Percentiles rank a stretch among this genome's conserved stretches.
These are phyloP conservation scores for Hanseniaspora guilliermondii DNA, from an alignment of 805 yeast genomes.

Conservation along the genomic window DNA sequence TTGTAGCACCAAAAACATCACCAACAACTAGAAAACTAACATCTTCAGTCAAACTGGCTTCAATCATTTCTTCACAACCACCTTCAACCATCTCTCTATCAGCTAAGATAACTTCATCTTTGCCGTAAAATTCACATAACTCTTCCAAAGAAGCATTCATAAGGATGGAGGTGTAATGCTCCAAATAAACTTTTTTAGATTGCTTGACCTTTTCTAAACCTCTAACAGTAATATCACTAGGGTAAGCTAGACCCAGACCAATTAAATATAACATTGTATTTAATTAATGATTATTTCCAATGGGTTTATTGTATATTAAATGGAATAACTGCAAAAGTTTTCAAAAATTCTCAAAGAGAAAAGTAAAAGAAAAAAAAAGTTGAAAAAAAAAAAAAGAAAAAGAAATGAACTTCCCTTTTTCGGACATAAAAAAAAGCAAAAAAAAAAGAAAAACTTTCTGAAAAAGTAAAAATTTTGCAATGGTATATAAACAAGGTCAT, in stretches of 20 bases:
- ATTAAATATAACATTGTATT: slow-evolving; percentile 66
- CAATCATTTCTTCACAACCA: slow-evolving; percentile 73
- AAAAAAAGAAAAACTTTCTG: too few relatives aligned
- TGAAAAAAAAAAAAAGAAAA: neutral
- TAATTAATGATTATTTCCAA: neutral
- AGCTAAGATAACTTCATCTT: slow-evolving; percentile 63
- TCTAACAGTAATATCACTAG: slow-evolving; percentile 82
- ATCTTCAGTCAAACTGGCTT: slow-evolving; percentile 65
- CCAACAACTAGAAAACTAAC: slow-evolving; percentile 94
- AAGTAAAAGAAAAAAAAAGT: neutral
- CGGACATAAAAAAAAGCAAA: neutral
- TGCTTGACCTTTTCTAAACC: slow-evolving; percentile 74
- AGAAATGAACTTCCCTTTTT: neutral
- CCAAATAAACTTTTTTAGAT: slow-evolving; percentile 85
- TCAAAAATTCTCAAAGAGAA: neutral
- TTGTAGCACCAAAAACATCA: slow-evolving; percentile 95
- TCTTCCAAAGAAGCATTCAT: slow-evolving; percentile 78
- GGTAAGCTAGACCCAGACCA: slow-evolving; percentile 85
- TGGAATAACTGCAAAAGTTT: neutral
- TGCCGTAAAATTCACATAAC: slow-evolving; percentile 74
- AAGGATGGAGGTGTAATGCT: slow-evolving; percentile 86
- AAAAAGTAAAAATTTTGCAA: neutral
- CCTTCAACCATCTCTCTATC: slow-evolving; percentile 90
- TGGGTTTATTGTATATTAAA: neutral
- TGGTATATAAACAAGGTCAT: neutral